Base-by-base conservation (phyloP, 2,329 filamentous ascomycete species). In the Cladorrhinum sp. region DNA sequence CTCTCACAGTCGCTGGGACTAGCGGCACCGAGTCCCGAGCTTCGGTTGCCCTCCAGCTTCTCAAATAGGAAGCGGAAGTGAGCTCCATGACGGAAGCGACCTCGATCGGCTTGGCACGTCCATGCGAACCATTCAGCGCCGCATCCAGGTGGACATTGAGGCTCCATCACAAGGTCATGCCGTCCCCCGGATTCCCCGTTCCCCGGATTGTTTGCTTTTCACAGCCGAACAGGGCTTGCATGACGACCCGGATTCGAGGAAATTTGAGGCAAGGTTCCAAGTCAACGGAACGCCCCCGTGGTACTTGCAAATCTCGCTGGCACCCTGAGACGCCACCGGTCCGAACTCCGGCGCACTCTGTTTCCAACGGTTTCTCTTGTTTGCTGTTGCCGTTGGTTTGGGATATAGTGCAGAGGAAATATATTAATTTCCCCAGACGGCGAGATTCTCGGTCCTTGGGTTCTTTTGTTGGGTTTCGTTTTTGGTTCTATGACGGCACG, bases 21-120 rank as follows among this genome's bases (percentile, higher is more conserved):
- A n/a, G 20, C 55, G 54, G 36, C 46, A 26, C 4, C 55, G 51
- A 14, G 49, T 56, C n/a, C 60, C 60, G 58, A 54, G 54, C 33
- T 50, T 58, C 36, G 20, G 24, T 50, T 39, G 23, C 39, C 21
- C 54, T 42, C 16, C 6, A 55, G 54, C 61, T 59, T 50, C 63
- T 59, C 53, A 36, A 63, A 61, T 58, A 61, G 63, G 58, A 55
- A 58, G 26, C 28, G 61, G 61, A 61, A 63, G 56, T 55, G 30
- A 50, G 20, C 59, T 65, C 61, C 63, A 59, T 52, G 61, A 55
- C 63, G 5, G 26, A 63, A 65, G 20, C 36, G 57, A 62, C 33
- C 39, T 55, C 39, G 42, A 54, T 55, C 51, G 60, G 18, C 63
- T 65, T 63, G 63, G 60, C 63, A 21, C 20, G 52, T 48, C 55